Conservation (phyloP, 2,329 filamentous ascomycete genomes). For the Aspergillus sp. region DNA sequence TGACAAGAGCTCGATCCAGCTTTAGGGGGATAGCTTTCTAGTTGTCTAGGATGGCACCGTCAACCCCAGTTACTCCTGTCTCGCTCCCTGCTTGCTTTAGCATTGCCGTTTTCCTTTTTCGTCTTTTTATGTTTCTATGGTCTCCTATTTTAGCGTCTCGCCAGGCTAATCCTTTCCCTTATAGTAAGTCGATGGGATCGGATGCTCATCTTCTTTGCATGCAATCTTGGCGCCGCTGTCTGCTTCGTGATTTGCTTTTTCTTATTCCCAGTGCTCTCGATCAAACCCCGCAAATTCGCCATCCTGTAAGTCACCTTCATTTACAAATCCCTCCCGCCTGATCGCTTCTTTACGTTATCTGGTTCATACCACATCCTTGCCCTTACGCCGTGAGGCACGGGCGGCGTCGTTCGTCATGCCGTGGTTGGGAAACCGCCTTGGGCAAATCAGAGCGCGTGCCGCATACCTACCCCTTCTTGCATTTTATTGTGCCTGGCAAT, state of each 20-base stretch:
- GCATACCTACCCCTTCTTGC: background rate
- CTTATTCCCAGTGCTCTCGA: slow-evolving; percentile 77
- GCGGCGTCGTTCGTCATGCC: slow-evolving; percentile 25
- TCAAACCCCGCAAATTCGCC: slow-evolving; percentile 89
- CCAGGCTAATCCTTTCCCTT: slow-evolving; percentile 23
- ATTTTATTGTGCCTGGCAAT: background rate
- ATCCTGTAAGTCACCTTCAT: slow-evolving; percentile 73
- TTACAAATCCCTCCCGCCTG: slow-evolving; percentile 14
- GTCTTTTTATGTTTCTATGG: slow-evolving; percentile 2
- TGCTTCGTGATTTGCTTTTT: slow-evolving; percentile 92
- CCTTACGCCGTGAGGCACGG: slow-evolving; percentile 16
- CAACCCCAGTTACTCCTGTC: background rate
- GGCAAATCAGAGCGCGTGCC: background rate
- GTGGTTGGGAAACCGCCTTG: slow-evolving; percentile 16
- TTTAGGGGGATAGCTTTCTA: slow-evolving; percentile 32
- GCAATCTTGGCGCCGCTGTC: slow-evolving; percentile 82
- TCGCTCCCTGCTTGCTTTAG: background rate
- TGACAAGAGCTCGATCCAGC: slow-evolving; percentile 41
- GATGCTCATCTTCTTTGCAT: slow-evolving; percentile 84
- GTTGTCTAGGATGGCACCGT: slow-evolving; percentile 16
- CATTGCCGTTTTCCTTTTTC: background rate
- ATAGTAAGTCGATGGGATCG: slow-evolving; percentile 97
- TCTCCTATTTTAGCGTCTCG: slow-evolving; percentile 1
- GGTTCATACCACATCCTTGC: slow-evolving; percentile 17
- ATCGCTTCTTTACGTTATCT: slow-evolving; percentile 6